Evolutionary conservation across 495 filamentous ascomycete genomes (phyloP).

Genomic region (Xylaria grammica): DNA sequence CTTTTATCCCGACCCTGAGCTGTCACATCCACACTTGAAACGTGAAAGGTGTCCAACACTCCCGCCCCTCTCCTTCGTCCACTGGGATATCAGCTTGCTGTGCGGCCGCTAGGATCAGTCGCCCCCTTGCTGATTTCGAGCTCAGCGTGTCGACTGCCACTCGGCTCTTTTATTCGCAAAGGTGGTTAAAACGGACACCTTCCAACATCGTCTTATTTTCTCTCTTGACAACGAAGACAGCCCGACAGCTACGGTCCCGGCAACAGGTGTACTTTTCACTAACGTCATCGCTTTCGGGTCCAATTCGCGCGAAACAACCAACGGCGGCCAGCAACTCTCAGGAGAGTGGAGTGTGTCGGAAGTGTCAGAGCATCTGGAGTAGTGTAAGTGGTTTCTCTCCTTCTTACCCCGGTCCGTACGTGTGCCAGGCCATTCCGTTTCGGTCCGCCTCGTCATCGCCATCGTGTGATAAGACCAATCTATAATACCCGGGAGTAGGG

Average conservation of each 20-base stretch:
- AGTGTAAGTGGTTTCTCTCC: conserved; percentile 16
- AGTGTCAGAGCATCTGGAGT: conserved; percentile 12
- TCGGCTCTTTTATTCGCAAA: conserved; percentile 3
- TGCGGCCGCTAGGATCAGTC: conserved; percentile 26
- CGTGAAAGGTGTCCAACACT: conserved; percentile 35
- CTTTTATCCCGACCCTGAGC: background rate
- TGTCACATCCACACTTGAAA: conserved; percentile 38
- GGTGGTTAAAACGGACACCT: background rate
- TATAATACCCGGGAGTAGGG: conserved; percentile 18
- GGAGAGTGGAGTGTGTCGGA: conserved; percentile 14
- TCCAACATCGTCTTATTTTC: conserved; percentile 4
- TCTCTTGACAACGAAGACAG: background rate
- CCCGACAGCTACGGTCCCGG: background rate
- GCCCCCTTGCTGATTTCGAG: conserved; percentile 22
- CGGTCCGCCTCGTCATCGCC: conserved; percentile 1
- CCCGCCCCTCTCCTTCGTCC: conserved; percentile 30
- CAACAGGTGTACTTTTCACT: background rate
- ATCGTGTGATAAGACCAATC: background rate
- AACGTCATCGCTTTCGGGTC: conserved; percentile 2
- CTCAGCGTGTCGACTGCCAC: background rate
- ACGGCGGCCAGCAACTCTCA: background rate
- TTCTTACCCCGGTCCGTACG: conserved; percentile 7
- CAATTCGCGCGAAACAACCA: conserved; percentile 18
- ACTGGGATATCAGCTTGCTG: conserved; percentile 28
- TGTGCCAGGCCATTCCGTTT: conserved; percentile 4